Base-by-base conservation (phyloP, 108 stramenopile species). In the Aurantiochytrium sp. region DNA sequence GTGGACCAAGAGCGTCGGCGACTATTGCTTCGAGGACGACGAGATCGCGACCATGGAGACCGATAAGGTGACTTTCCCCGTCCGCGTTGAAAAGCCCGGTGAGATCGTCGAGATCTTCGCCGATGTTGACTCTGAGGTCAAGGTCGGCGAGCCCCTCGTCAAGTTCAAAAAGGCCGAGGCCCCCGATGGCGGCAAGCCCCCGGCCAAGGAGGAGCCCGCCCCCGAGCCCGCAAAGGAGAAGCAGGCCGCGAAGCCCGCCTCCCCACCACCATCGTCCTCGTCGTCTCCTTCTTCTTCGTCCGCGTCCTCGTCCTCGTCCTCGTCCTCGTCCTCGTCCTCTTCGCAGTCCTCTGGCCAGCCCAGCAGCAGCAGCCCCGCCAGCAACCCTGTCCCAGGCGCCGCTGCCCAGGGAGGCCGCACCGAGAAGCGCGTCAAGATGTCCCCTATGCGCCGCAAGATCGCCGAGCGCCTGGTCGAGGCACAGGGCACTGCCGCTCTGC, bases 401-500 rank as follows among this genome's bases (percentile, higher is more conserved):
- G 17, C 81, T 45, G 5, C 10, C 0, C 22, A 54, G 31, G 50
- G 32, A 5, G 24, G 15, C 50, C 96, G 98, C 73, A 92, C 94
- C 6, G 98, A 99, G 88, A 95, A 96, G 36, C 96, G 99, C 68
- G 97, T 98, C 41, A 98, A 99, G 95, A 98, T 99, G 97, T 96
- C 95, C 54, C 96, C 98, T 50, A 99, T 99, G 99, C 96, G 99
- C 4, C 94, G 95, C 90, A 96, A 97, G 52, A 97, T 99, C 55
- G 99, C 99, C 15, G 89, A 94, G 41, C 95, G 99, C 52, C 95
- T 99, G 73, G 98, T 98, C 93, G 97, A 97, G 87, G 96, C 98
- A 22, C 99, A 99, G 94, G 98, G 98, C 92, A 98, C 97, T 10
- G 97, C 98, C 21, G 99, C 99, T 87, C 97, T 98, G 97, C 94